Evolutionary conservation across 192 early-diverging fungal genomes (phyloP).

Genomic region (Backusella tuberculispora): DNA sequence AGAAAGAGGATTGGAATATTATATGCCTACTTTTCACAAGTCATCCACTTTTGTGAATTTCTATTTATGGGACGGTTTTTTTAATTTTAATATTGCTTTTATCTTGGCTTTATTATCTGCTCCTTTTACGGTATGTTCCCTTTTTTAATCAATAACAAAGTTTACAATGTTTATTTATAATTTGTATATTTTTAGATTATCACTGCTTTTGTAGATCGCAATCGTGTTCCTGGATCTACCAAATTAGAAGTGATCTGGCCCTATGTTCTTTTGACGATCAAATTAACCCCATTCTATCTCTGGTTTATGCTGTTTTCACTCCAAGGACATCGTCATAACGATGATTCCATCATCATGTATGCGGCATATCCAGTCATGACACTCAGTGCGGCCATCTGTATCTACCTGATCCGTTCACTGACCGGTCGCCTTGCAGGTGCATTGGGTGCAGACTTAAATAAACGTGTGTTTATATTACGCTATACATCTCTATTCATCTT

Average conservation of each 20-base stretch:
- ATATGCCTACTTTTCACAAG: slow-evolving; percentile 29
- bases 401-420: slow-evolving; percentile 57
- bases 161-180: too few species aligned
- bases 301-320: slow-evolving; percentile 77
- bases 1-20: slow-evolving; percentile 42
- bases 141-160: too few species aligned
- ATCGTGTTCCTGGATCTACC: slow-evolving; percentile 41
- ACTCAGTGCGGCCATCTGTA: slow-evolving; percentile 70
- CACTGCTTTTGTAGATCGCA: slow-evolving; percentile 45
- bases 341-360: slow-evolving; percentile 90
- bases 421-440: slow-evolving; percentile 37
- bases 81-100: slow-evolving; percentile 90
- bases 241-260: slow-evolving; percentile 35
- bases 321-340: slow-evolving; percentile 80
- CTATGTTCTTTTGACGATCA: slow-evolving; percentile 54
- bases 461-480: slow-evolving; percentile 17
- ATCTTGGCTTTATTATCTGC: slow-evolving; percentile 66
- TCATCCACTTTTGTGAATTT: slow-evolving; percentile 87
- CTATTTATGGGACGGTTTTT: slow-evolving; percentile 82
- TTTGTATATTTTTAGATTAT: slow-evolving; percentile 42
- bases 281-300: slow-evolving; percentile 71
- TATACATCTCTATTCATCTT: slow-evolving; percentile 50
- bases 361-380: slow-evolving; percentile 88
- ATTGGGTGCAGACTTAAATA: slow-evolving; percentile 38
- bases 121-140: slow-evolving; percentile 53